Evolutionary conservation across 208 protist species (phyloP), one percentile per base, ranked within the genome.

Genomic region (Blastocrithidia nonstop): DNA sequence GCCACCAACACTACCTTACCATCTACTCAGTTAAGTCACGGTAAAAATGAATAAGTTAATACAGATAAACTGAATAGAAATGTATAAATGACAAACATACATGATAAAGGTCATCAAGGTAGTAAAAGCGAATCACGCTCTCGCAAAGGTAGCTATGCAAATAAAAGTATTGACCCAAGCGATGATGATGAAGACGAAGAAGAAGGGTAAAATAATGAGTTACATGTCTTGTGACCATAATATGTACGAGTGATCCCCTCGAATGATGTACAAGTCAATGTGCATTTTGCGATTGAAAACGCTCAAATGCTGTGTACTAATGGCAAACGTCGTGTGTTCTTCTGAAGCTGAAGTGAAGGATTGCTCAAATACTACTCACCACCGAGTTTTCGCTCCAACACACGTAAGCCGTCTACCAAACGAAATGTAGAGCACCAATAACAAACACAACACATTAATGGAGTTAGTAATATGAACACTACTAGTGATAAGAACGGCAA

Each of bases 361-460:
- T 45, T 61, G 24, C 55, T 94, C 13, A 81, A 83, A 61, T 95
- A 82, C 56, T 93, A 95, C 63, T 86, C 82, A 31, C 88, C 92
- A 31, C 72, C 81, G 15, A 77, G 89, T 36, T 41, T 83, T 6
- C n/a, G n/a, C n/a, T n/a, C n/a, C n/a, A n/a, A n/a, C n/a, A n/a
- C n/a, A n/a, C n/a, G n/a, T n/a, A n/a, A n/a, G n/a, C n/a, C n/a
- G n/a, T n/a, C n/a, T n/a, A n/a, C n/a, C n/a, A n/a, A n/a, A n/a
- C n/a, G n/a, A n/a, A n/a, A n/a, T n/a, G n/a, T n/a, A n/a, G n/a
- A n/a, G n/a, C n/a, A n/a, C n/a, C n/a, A n/a, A n/a, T n/a, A n/a
- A n/a, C n/a, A n/a, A n/a, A n/a, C n/a, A n/a, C n/a, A n/a, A n/a
- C n/a, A n/a, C n/a, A n/a, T n/a, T n/a, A n/a, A n/a, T n/a, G n/a